Conservation (phyloP, 129 eudicot genomes). For the Logfia minima region DNA sequence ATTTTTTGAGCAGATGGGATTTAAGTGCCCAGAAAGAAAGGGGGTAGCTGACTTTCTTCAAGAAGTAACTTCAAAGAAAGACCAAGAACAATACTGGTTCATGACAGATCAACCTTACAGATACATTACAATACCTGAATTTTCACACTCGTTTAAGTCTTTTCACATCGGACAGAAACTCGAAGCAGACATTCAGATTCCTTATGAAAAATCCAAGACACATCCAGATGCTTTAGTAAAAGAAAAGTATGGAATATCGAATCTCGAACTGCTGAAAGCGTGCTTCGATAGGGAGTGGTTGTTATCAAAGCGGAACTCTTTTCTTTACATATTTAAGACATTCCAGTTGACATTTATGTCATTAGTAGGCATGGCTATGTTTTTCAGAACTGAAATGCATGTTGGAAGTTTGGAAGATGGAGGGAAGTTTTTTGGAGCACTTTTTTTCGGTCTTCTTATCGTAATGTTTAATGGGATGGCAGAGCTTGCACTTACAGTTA, state of each 20-base stretch:
- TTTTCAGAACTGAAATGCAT: conserved; percentile 44
- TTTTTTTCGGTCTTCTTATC: conserved; percentile 36
- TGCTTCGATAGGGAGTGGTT: conserved; percentile 39
- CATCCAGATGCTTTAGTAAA: conserved; percentile 26
- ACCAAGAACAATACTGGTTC: conserved; percentile 39
- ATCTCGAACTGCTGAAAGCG: conserved; percentile 27
- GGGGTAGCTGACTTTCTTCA: conserved; percentile 46
- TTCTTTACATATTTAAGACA: conserved; percentile 38
- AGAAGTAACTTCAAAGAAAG: conserved; percentile 38
- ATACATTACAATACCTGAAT: conserved; percentile 25
- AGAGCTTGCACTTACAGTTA: conserved; percentile 35
- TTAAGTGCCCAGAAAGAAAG: conserved; percentile 46
- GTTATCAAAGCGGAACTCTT: conserved; percentile 38
- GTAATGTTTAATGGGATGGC: conserved; percentile 46
- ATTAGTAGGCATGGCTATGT: conserved; percentile 39
- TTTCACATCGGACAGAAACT: conserved; percentile 35
- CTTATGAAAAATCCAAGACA: conserved; percentile 32
- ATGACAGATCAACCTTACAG: conserved; percentile 17
- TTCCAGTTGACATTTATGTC: conserved; percentile 44
- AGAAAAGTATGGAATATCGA: conserved; percentile 32
- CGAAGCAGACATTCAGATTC: conserved; percentile 17
- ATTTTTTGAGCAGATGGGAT: conserved; percentile 53
- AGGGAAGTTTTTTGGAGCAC: conserved; percentile 37
- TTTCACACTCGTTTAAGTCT: conserved; percentile 30
- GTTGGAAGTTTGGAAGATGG: conserved; percentile 40